Base-by-base conservation (phyloP, 2,329 filamentous ascomycete genomes). In the Lojkania enalia region DNA sequence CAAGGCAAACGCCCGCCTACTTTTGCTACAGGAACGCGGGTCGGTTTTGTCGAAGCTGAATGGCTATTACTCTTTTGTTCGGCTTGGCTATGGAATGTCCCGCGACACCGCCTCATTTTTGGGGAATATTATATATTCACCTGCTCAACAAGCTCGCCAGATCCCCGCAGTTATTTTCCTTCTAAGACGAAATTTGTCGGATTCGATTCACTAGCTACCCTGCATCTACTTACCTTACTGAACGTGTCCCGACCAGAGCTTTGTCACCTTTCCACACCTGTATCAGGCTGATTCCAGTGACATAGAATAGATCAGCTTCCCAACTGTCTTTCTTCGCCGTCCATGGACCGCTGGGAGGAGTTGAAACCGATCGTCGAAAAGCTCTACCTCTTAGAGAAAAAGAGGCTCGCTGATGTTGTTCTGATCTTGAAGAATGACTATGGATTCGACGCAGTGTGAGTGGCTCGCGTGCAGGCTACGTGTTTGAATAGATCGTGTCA, bases 401-500 rank as follows among this genome's bases (percentile, higher is more conserved):
- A n/a, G 33, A 52, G 49, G 23, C 33, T 58, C 5, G 3, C 36
- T 5, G 38, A 58, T 20, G 20, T 58, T 35, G 38, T 43, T 11
- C n/a, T 19, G 3, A 36, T 39, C 20, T 50, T 55, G 52, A 51
- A 48, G 30, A 18, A 35, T 3, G 11, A 44, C 3, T 31, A 58
- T 30, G 23, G 21, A 2, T 55, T 58, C 39, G 45, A 58, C 27
- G 51, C 49, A 23, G 36, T 25, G 54, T 55, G 20, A 38, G 49
- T 46, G 6, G 30, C 35, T 36, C 13, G 25, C 20, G 20, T 12
- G 13, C 20, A 18, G 9, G 21, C 19, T 9, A 18, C 12, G n/a
- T 39, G 19, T 13, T 9, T 36, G 5, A 42, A 42, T 25, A 9
- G 15, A 9, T 23, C 11, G 20, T 18, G 20, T 37, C 23, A 19